Evolutionary conservation across 768 basidiomycete species (phyloP), one percentile per base, ranked within the genome.

Genomic region (Rhizopogon sp.): DNA sequence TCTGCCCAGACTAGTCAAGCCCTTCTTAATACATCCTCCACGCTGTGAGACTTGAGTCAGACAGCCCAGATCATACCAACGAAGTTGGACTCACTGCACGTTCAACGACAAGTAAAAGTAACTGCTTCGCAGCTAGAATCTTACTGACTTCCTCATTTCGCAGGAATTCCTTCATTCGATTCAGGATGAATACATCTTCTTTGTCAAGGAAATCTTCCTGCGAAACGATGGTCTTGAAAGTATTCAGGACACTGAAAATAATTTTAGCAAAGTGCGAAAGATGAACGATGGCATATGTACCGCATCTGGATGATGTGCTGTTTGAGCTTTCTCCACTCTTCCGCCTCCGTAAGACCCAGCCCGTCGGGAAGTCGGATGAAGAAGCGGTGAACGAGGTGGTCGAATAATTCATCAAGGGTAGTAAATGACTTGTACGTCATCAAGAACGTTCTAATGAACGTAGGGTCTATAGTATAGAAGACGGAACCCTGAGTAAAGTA

Each of bases 361-460:
- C 79, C 84, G 5, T 79, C 76, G 0, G 94, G 96, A 22, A 89
- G 79, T 47, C 81, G 76, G 28, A 94, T 86, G 62, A 79, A 77
- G 72, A 93, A 98, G 16, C 96, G 84, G 43, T 80, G 77, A 6
- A 89, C 80, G 17, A 98, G 83, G 16, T 88, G 76, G 56, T 92
- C 85, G 53, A 96, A 87, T 9, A 98, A 74, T 46, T 93, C 87
- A 54, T 90, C 82, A 43, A 90, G 75, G 5, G 85, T 86, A 14
- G 90, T 91, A 70, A 98, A 98, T 1, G 93, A 94, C 65, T 94
- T 92, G 77, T 92, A 97, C 1, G 96, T 97, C 83, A 97, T 87
- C 60, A 98, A 72, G 80, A 98, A 98, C 1, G 94, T 87, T 66
- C 87, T 86, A 68, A 79, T 89, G 72, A 88, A 96, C 6, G 81